Evolutionary conservation across 768 basidiomycete species (phyloP), one percentile per base, ranked within the genome.

Genomic region (Tylopilus vinaceipallidus): DNA sequence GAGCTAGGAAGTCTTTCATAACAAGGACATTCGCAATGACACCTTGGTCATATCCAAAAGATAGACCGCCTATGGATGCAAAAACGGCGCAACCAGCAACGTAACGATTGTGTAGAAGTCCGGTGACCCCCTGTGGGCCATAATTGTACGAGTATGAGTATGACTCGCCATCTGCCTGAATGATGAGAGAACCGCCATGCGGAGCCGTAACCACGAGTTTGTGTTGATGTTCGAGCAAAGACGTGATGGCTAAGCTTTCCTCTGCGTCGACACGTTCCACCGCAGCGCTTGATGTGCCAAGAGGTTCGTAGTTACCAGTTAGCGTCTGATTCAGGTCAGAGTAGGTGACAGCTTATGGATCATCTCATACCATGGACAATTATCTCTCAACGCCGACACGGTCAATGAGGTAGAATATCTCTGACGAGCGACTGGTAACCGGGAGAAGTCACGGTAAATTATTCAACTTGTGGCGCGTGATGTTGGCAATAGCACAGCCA

Each of bases 11-110:
- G 57, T 89, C 84, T 34, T 74, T 71, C 89, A 91, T 91, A 12
- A 91, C 87, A 12, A 92, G 75, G 13, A 92, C 82, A 63, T 91
- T 92, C 3, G 90, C 86, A 55, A 92, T 89, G 47, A 91, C 89
- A 32, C 88, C 88, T 61, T 91, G 88, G 58, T 90, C 88, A 60
- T 91, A 91, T 9, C 88, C 88, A 65, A 91, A 91, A 13, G 84
- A 81, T 48, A 90, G 62, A 0, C 88, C 88, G 2, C 88, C 88
- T 57, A 91, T 79, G 10, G 83, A 86, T 1, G 84, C 88, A 55
- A 90, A 88, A 41, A 84, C 70, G 4, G 84, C 86, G 52, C 87
- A 90, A 2, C 81, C 69, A 8, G 84, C 66, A 4, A 83, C 78
- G 55, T 84, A 87, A 49, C 73, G 75, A 62, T 89, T 91, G 53